Base-by-base conservation (phyloP, 1,284 basidiomycete genomes). In the Leccinum subrobustum region DNA sequence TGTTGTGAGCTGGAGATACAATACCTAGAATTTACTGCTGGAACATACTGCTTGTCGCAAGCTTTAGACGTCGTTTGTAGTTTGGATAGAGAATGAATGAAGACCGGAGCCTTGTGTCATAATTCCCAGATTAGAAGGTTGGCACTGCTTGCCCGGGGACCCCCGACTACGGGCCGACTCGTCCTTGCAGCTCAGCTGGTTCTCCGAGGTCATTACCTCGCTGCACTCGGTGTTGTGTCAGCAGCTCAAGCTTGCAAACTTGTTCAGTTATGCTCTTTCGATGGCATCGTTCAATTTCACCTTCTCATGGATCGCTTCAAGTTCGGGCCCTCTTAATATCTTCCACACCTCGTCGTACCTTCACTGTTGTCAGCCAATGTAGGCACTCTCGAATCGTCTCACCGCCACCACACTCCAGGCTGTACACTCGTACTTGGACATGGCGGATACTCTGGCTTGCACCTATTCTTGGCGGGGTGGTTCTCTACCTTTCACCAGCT, bases 401-500 rank as follows among this genome's bases (percentile, higher is more conserved):
- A 60, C 57, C 62, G 18, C 63, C 64, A 18, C 33, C 50, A 65
- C 66, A 65, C 60, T 69, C 31, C 65, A 68, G 37, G 67, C 68
- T 59, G 29, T 65, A 70, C 20, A 58, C 67, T 37, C 63, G 62
- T 16, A 67, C 69, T 60, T 68, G 68, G 63, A 60, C 68, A 56
- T 73, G 69, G 67, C 72, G 74, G 59, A 78, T 71, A 37, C 69
- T 87, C 39, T 89, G 84, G 84, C 66, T 83, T 20, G 65, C 84
- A 44, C 87, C 89, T 1, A 63, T 87, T 6, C 78, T 78, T 9
- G 85, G 83, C 27, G 86, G 86, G 25, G 65, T 85, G 33, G 71
- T 76, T 20, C 67, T 88, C 27, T 86, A 77, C 65, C 70, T 83
- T 54, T 72, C 76, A 44, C 85, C 48, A 56, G 68, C 56, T 73